Percentiles rank a stretch among this genome's conserved stretches.
These are phyloP conservation scores for Senna tora DNA, from an alignment of 306 rosid species.

Conservation along the genomic window DNA sequence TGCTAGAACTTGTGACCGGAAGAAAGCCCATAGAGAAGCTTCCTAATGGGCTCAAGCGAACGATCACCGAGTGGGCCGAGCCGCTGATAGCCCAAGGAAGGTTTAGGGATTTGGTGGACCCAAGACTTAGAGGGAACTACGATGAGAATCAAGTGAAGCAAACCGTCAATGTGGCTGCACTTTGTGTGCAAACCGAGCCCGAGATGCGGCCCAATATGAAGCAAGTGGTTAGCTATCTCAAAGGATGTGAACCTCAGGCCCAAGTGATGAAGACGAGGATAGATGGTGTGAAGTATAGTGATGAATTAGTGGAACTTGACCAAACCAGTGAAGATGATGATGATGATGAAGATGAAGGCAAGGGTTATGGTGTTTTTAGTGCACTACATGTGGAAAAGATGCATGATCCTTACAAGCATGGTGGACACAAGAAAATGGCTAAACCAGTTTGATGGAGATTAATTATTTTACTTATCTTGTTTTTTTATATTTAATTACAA, in stretches of 20 bases:
- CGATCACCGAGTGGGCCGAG: constrained; percentile 82
- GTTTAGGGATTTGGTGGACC: constrained; percentile 65
- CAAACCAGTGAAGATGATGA: constrained; percentile 39
- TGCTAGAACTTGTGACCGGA: constrained; percentile 71
- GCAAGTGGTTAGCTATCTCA: constrained; percentile 68
- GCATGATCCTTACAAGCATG: constrained; percentile 49
- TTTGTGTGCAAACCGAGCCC: constrained; percentile 68
- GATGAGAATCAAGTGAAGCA: constrained; percentile 68
- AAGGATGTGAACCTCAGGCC: constrained; percentile 53
- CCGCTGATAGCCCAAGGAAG: constrained; percentile 59
- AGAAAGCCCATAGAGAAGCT: constrained; percentile 88
- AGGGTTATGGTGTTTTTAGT: constrained; percentile 79
- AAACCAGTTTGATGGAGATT: constrained; percentile 2
- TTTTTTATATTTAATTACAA: neutral
- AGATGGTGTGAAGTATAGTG: constrained; percentile 51
- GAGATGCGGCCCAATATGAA: constrained; percentile 71
- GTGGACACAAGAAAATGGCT: constrained; percentile 33
- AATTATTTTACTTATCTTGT: neutral
- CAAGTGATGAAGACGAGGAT: constrained; percentile 47
- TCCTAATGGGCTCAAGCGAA: constrained; percentile 73
- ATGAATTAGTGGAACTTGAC: constrained; percentile 56
- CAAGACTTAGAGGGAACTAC: constrained; percentile 64
- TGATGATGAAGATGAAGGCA: constrained; percentile 41
- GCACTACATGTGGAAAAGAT: constrained; percentile 67
- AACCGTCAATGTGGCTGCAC: constrained; percentile 62